phyloP scores from a whole-genome alignment of 2,329 filamentous ascomycete species.

The Scleromitrula shiraiana region DNA sequence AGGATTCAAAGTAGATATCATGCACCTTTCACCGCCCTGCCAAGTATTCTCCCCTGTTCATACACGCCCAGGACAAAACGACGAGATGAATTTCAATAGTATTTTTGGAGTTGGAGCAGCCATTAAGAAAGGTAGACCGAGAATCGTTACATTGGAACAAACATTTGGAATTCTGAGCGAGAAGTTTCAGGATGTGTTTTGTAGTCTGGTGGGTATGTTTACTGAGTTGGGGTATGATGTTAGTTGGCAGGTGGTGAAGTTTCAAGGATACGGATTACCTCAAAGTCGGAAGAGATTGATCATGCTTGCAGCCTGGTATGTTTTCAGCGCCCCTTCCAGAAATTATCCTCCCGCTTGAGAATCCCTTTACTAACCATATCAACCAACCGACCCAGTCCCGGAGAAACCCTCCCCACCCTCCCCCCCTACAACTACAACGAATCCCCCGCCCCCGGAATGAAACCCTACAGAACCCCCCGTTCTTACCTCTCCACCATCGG shows the following conservation, averaged over 20 bases:
- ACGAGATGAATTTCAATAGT: constrained; percentile 59
- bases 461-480: constrained; percentile 39
- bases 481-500: constrained; percentile 24
- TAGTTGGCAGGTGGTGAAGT: constrained; percentile 54
- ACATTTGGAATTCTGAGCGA: constrained; percentile 58
- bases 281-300: constrained; percentile 37
- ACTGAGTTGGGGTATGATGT: constrained; percentile 60
- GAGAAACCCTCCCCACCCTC: constrained; percentile 60
- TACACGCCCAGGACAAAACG: constrained; percentile 48
- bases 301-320: constrained; percentile 43
- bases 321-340: neutral
- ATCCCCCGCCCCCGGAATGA: constrained; percentile 24
- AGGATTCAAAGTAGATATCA: constrained; percentile 50
- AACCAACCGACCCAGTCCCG: constrained; percentile 41
- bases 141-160: constrained; percentile 71
- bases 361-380: neutral
- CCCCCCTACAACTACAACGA: constrained; percentile 52
- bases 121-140: constrained; percentile 50
- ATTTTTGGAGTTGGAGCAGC: constrained; percentile 47
- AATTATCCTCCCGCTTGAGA: neutral
- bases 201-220: constrained; percentile 54
- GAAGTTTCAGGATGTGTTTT: constrained; percentile 47
- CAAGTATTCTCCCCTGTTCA: constrained; percentile 69
- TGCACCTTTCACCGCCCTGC: constrained; percentile 72
- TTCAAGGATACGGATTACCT: constrained; percentile 29